These are phyloP conservation scores for Hansenula sp. DNA, from an alignment of 1,139 yeast species.

Conservation along the genomic window DNA sequence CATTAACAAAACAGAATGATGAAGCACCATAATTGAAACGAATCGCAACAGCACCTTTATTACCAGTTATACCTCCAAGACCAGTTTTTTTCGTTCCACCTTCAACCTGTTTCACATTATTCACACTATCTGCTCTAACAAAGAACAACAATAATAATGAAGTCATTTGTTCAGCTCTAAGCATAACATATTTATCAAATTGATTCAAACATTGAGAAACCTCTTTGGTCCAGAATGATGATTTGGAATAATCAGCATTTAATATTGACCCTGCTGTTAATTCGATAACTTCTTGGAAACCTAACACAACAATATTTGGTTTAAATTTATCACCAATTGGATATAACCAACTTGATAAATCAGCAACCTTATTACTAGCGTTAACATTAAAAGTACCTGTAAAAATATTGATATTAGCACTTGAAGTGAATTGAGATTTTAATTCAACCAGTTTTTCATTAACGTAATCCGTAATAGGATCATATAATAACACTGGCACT, in stretches of 20 bases:
- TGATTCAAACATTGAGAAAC: constrained; percentile 53
- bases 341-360: constrained; percentile 75
- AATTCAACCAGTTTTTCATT: constrained; percentile 50
- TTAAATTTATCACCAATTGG: constrained; percentile 53
- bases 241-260: constrained; percentile 62
- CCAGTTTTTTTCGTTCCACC: constrained; percentile 90
- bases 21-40: constrained; percentile 74
- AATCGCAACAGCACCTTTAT: constrained; percentile 91
- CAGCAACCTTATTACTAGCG: constrained; percentile 55
- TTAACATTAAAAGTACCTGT: constrained; percentile 89
- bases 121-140: constrained; percentile 50
- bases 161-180: constrained; percentile 85
- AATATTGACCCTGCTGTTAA: constrained; percentile 80
- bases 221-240: constrained; percentile 58
- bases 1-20: constrained; percentile 73
- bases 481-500: constrained; percentile 66
- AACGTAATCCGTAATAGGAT: constrained; percentile 85
- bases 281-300: constrained; percentile 91
- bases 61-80: constrained; percentile 90
- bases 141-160: constrained; percentile 73
- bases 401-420: constrained; percentile 56
- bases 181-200: constrained; percentile 50
- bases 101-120: constrained; percentile 59
- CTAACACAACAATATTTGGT: constrained; percentile 75
- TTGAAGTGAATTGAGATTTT: constrained; percentile 55